Percentiles rank a stretch among this genome's conserved stretches.
These are phyloP conservation scores for Iodosphaeria phyllophila DNA, from an alignment of 2,329 filamentous ascomycete genomes.

Conservation along the genomic window DNA sequence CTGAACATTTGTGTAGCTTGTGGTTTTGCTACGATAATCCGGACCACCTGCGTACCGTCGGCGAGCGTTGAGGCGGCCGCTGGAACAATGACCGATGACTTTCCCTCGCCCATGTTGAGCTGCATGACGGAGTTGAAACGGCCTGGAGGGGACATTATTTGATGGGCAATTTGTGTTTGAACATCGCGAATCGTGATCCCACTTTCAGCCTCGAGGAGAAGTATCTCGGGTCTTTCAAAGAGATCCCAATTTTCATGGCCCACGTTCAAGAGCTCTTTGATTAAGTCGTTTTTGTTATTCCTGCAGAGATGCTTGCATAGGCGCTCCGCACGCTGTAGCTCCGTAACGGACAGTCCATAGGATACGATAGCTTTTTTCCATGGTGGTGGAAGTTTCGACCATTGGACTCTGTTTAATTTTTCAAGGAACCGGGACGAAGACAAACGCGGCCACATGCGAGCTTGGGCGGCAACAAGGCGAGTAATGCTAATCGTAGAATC, in stretches of 20 bases:
- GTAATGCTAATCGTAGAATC: too few species aligned
- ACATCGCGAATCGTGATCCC: constrained; percentile 39
- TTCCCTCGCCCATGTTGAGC: constrained; percentile 35
- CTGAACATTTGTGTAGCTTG: constrained; percentile 42
- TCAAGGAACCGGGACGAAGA: constrained; percentile 15
- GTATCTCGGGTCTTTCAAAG: constrained; percentile 31
- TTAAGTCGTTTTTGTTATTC: constrained; percentile 14
- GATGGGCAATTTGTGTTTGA: constrained; percentile 35
- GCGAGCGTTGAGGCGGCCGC: constrained; percentile 37
- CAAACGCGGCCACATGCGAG: constrained; percentile 2
- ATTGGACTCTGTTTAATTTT: constrained; percentile 11
- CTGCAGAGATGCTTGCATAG: constrained; percentile 13
- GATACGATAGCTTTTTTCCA: constrained; percentile 18
- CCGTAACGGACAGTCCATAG: constrained; percentile 21
- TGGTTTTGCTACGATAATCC: constrained; percentile 42
- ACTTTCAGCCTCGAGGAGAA: constrained; percentile 47
- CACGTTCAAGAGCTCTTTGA: constrained; percentile 23
- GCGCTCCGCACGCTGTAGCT: constrained; percentile 22
- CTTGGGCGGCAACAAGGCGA: not conserved
- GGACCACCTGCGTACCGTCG: constrained; percentile 27
- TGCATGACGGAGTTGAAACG: constrained; percentile 19
- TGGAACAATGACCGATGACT: constrained; percentile 50
- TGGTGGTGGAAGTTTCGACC: constrained; percentile 8
- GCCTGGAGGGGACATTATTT: constrained; percentile 25
- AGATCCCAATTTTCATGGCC: constrained; percentile 40